phyloP scores from a whole-genome alignment of 805 yeast genomes.

The Tetrapisispora phaffii region DNA sequence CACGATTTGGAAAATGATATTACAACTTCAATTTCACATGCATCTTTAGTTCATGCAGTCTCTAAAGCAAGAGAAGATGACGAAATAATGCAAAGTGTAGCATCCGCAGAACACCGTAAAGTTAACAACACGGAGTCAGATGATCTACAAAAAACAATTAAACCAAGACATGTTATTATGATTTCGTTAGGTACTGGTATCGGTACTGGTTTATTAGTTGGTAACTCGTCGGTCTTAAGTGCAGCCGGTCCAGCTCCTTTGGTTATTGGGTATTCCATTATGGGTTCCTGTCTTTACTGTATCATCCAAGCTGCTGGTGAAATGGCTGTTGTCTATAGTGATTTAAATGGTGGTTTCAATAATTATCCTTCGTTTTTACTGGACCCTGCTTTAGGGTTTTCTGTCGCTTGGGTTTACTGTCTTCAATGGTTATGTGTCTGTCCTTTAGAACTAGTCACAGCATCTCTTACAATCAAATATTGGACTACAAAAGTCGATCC shows the following conservation, averaged over 20 bases:
- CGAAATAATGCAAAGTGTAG: slow-evolving; percentile 18
- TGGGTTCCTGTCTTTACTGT: slow-evolving; percentile 52
- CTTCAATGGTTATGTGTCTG: slow-evolving; percentile 54
- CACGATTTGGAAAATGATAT: slow-evolving; percentile 6
- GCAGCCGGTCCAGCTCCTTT: slow-evolving; percentile 58
- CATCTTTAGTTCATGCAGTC: slow-evolving; percentile 3
- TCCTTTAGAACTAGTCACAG: slow-evolving; percentile 59
- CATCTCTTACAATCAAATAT: slow-evolving; percentile 44
- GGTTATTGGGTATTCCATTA: slow-evolving; percentile 47
- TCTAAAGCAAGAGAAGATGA: slow-evolving; percentile 1
- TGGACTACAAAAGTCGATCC: slow-evolving; percentile 43
- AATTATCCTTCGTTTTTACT: slow-evolving; percentile 52
- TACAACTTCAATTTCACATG: slow-evolving; percentile 5
- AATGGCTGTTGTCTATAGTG: slow-evolving; percentile 58
- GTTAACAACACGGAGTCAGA: slow-evolving; percentile 17
- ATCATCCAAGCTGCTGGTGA: slow-evolving; percentile 59
- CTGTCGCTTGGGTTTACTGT: slow-evolving; percentile 64
- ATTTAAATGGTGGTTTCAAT: slow-evolving; percentile 49
- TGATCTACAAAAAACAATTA: slow-evolving; percentile 28
- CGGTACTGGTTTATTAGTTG: slow-evolving; percentile 69
- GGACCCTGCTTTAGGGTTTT: slow-evolving; percentile 61
- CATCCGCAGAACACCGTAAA: slow-evolving; percentile 25
- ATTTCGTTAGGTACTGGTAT: slow-evolving; percentile 68
- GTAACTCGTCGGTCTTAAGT: slow-evolving; percentile 49
- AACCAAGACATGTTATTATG: slow-evolving; percentile 55